These are phyloP conservation scores for Venturia asperata DNA, from an alignment of 2,329 filamentous ascomycete genomes.

Conservation along the genomic window DNA sequence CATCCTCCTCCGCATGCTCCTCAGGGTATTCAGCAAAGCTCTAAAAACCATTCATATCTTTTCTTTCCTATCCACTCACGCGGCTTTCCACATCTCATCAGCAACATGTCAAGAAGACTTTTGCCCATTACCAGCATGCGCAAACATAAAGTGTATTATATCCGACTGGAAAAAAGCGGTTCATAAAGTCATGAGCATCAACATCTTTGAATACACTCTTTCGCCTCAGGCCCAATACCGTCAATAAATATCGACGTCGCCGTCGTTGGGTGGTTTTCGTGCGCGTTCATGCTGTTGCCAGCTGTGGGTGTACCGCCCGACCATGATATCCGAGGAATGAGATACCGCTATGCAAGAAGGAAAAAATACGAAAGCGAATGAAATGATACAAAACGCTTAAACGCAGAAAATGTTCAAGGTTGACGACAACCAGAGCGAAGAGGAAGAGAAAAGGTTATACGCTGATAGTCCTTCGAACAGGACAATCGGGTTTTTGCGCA, in stretches of 20 bases:
- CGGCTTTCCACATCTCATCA: not conserved
- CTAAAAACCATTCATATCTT: not conserved
- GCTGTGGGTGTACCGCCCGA: not conserved
- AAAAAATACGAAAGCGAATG: not conserved
- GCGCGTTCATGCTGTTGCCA: constrained; percentile 7
- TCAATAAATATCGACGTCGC: not conserved
- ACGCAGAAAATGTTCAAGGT: not conserved
- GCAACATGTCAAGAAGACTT: not conserved
- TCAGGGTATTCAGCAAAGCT: constrained; percentile 4
- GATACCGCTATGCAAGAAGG: constrained; percentile 1
- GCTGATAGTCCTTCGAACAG: constrained; percentile 42
- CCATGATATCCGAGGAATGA: not conserved
- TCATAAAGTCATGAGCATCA: constrained; percentile 2
- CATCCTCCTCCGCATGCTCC: not conserved
- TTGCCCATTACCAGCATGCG: constrained; percentile 18
- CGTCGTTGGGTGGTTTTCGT: constrained; percentile 7
- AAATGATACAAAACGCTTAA: not conserved
- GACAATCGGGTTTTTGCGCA: constrained; percentile 64
- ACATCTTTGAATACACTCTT: not conserved
- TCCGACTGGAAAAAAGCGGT: not conserved
- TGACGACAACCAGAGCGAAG: not conserved
- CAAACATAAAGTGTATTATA: constrained; percentile 1
- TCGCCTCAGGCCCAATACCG: not conserved
- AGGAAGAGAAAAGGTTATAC: constrained; percentile 30
- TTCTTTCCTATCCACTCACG: not conserved